Evolutionary conservation across 352 stramenopile genomes (phyloP), one percentile per base, ranked within the genome.

Genomic region (Pythium volutum): DNA sequence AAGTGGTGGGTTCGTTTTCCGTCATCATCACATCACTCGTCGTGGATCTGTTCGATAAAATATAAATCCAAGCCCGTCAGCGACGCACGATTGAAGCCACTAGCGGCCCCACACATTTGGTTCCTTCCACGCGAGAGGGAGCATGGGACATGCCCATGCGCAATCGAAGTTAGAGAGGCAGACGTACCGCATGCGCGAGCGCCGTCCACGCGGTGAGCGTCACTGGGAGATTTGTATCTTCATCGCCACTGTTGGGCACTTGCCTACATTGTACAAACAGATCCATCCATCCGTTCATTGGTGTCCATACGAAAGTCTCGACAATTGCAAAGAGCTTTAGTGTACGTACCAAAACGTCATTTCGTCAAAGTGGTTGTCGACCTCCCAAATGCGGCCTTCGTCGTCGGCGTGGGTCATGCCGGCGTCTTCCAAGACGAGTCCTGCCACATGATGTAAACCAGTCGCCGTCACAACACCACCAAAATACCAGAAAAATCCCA

Each of bases 301-400:
- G n/a, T n/a, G n/a, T n/a, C n/a, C n/a, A n/a, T n/a, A n/a, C n/a
- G 22, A 27, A 48, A n/a, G 59, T 66, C 39, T 64, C 56, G 56
- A 63, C 57, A 64, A 50, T 58, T 22, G 36, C 36, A 5, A 43
- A 43, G 14, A 20, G 36, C 18, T 38, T 33, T 18, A 22, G 55
- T 2, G 42, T 23, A 39, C 57, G 70, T 71, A 91, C 82, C 82
- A 91, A 58, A 74, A 80, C 31, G 70, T 83, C 42, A 91, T 39
- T 38, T 81, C 67, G n/a, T 88, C 70, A 43, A 93, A 93, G 51
- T 93, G 80, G 47, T 79, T 69, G 25, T 90, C 84, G 12, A 93
- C 73, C 60, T 93, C 84, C 81, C 81, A 93, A 31, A 90, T 73
- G 25, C 75, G 71, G 38, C 79, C 79, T 71, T 89, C 79, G 52